These are phyloP conservation scores for Pseudevernia furfuracea DNA, from an alignment of 495 filamentous ascomycete genomes.

Conservation along the genomic window DNA sequence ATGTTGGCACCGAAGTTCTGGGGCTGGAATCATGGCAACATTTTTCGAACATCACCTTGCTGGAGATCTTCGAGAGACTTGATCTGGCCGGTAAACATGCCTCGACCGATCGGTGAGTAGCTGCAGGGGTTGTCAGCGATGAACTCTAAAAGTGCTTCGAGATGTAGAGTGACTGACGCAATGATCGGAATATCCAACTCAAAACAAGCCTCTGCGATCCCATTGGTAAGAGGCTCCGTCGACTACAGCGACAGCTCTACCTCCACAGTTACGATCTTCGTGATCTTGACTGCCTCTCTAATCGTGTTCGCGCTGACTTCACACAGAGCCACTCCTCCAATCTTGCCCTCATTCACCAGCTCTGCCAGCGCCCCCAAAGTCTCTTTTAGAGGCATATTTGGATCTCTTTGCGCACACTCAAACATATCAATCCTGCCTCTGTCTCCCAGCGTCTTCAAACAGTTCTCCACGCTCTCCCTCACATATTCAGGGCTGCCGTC, in stretches of 20 bases:
- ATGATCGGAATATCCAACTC: constrained; percentile 64
- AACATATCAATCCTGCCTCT: constrained; percentile 77
- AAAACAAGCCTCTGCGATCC: constrained; percentile 60
- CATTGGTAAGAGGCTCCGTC: constrained; percentile 62
- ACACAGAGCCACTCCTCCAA: constrained; percentile 64
- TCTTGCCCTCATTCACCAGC: constrained; percentile 42
- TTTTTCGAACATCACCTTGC: constrained; percentile 46
- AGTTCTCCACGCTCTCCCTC: constrained; percentile 59
- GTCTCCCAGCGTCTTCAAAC: constrained; percentile 47
- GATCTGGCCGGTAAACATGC: constrained; percentile 53
- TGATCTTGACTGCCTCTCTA: constrained; percentile 58
- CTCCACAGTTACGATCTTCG: constrained; percentile 66
- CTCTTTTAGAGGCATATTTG: constrained; percentile 48
- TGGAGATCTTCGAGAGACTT: constrained; percentile 54
- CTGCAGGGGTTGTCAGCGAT: background rate
- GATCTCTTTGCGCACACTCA: constrained; percentile 64
- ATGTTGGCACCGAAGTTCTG: constrained; percentile 67
- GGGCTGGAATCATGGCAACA: constrained; percentile 55
- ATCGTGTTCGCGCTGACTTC: constrained; percentile 70
- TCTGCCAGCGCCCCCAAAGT: constrained; percentile 42
- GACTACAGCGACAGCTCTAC: constrained; percentile 67
- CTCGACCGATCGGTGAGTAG: constrained; percentile 50
- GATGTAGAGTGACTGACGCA: constrained; percentile 32
- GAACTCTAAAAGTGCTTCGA: background rate
- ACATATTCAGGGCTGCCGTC: constrained; percentile 57